Conservation (phyloP, 768 basidiomycete species). For the Pleurotus pulmonarius region DNA sequence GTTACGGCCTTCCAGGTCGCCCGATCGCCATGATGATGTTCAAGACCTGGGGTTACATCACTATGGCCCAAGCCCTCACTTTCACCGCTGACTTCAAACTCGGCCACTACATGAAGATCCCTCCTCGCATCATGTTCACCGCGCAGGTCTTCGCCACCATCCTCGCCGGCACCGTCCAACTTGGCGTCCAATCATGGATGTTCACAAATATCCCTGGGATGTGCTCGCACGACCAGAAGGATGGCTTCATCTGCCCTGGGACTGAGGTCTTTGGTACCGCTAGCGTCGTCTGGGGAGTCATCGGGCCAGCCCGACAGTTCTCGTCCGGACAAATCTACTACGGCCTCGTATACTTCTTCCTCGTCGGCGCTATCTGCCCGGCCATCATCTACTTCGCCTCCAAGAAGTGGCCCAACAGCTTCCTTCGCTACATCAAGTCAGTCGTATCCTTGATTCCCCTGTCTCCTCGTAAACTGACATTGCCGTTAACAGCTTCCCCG, state of each 20-base stretch:
- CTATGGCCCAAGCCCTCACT: conserved; percentile 54
- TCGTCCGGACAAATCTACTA: conserved; percentile 61
- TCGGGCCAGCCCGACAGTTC: conserved; percentile 73
- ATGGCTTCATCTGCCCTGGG: conserved; percentile 67
- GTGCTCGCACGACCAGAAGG: conserved; percentile 48
- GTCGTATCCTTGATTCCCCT: conserved; percentile 14
- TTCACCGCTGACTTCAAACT: conserved; percentile 81
- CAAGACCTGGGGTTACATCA: conserved; percentile 79
- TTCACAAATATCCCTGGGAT: conserved; percentile 64
- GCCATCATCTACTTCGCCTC: conserved; percentile 48
- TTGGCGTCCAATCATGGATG: conserved; percentile 78
- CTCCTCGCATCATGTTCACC: conserved; percentile 70
- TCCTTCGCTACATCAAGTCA: conserved; percentile 61
- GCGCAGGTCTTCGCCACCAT: conserved; percentile 64
- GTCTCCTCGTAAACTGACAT: background rate
- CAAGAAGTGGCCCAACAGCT: conserved; percentile 59
- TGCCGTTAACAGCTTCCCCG: conserved; percentile 36
- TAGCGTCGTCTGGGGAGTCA: conserved; percentile 78
- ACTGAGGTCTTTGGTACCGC: conserved; percentile 79
- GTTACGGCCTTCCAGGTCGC: conserved; percentile 73
- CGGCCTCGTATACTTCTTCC: conserved; percentile 69
- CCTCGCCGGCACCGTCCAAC: conserved; percentile 68
- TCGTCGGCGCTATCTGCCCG: conserved; percentile 66
- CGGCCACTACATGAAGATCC: conserved; percentile 76
- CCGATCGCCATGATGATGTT: conserved; percentile 85